These are phyloP conservation scores for Carpinus fangiana DNA, from an alignment of 306 rosid species.

Conservation along the genomic window DNA sequence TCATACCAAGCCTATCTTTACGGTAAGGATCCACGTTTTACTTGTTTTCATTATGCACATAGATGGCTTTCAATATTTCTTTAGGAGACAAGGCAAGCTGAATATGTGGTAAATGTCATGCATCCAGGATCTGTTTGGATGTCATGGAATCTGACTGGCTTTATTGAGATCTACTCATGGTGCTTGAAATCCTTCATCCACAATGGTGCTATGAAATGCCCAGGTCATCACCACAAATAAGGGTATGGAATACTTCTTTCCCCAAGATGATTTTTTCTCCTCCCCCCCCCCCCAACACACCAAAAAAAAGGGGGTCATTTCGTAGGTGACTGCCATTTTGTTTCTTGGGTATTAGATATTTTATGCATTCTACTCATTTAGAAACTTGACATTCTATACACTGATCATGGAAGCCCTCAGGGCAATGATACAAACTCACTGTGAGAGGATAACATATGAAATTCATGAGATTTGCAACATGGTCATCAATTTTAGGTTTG, in stretches of 20 bases:
- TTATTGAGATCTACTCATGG: background rate
- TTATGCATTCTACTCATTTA: too few species aligned
- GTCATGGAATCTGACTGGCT: background rate
- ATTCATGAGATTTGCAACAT: background rate
- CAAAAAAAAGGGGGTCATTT: background rate
- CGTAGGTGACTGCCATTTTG: background rate
- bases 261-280: background rate
- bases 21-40: background rate
- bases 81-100: background rate
- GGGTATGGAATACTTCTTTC: background rate
- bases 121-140: slow-evolving; percentile 7
- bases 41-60: background rate
- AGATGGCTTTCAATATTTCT: background rate
- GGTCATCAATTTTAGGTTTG: background rate
- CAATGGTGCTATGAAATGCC: background rate
- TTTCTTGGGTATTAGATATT: too few species aligned
- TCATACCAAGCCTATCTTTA: background rate
- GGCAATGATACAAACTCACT: too few species aligned
- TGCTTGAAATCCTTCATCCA: background rate
- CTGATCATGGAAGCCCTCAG: too few species aligned
- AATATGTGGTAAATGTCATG: background rate
- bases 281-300: background rate
- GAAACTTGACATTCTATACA: too few species aligned
- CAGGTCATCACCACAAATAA: background rate
- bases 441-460: too few species aligned